Evolutionary conservation across 352 stramenopile genomes (phyloP).

Genomic region (Phytophthora fragariae): DNA sequence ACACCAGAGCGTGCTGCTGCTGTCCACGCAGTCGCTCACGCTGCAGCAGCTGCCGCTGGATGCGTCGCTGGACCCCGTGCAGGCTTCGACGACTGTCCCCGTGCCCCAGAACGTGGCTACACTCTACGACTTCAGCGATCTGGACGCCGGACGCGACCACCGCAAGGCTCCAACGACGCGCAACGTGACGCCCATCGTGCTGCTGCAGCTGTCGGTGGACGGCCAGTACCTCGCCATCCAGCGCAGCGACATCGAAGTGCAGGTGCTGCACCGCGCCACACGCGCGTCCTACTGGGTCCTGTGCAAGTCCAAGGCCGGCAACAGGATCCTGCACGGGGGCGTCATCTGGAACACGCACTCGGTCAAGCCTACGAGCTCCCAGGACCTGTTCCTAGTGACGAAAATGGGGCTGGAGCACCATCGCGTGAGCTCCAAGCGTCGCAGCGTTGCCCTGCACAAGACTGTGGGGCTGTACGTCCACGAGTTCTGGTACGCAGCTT

Average conservation of each 20-base stretch:
- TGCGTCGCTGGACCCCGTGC: slow-evolving; percentile 34
- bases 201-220: slow-evolving; percentile 70
- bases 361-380: slow-evolving; percentile 48
- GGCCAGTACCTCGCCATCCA: slow-evolving; percentile 76
- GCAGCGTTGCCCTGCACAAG: slow-evolving; percentile 63
- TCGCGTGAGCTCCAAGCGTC: slow-evolving; percentile 65
- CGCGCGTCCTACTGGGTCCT: slow-evolving; percentile 71
- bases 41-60: slow-evolving; percentile 60
- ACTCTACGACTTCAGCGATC: slow-evolving; percentile 58
- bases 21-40: slow-evolving; percentile 40
- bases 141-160: slow-evolving; percentile 6
- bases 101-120: slow-evolving; percentile 21
- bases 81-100: slow-evolving; percentile 8
- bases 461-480: slow-evolving; percentile 68
- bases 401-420: slow-evolving; percentile 82
- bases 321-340: slow-evolving; percentile 65
- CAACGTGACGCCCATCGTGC: slow-evolving; percentile 35
- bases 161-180: slow-evolving; percentile 1
- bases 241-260: slow-evolving; percentile 85
- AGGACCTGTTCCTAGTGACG: slow-evolving; percentile 82
- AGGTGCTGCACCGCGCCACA: slow-evolving; percentile 62
- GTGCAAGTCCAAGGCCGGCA: slow-evolving; percentile 71
- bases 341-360: slow-evolving; percentile 78
- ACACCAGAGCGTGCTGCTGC: slow-evolving; percentile 62
- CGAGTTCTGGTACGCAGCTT: slow-evolving; percentile 77